Evolutionary conservation across 345 rosid species (phyloP).

Genomic region (Erucastrum elatum): DNA sequence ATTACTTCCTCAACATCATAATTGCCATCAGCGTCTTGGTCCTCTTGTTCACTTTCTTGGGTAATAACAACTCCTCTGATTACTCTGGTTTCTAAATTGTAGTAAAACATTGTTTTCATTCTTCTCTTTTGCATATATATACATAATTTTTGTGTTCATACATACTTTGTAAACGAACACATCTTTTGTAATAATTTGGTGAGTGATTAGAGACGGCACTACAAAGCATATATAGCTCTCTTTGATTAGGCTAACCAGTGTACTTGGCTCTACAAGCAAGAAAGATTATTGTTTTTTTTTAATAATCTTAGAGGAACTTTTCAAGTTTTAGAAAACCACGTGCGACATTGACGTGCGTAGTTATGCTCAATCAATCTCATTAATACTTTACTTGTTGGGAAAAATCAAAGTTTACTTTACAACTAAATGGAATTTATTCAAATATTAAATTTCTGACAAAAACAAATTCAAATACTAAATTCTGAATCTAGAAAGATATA

Average conservation of each 20-base stretch:
- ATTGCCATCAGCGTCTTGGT: slow-evolving; percentile 70
- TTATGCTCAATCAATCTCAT: slow-evolving; percentile 20
- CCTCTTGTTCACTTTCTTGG: slow-evolving; percentile 59
- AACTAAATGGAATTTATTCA: background rate
- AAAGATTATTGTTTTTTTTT: background rate
- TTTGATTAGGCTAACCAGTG: slow-evolving; percentile 22
- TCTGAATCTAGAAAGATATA: slow-evolving; percentile 32
- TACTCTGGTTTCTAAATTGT: slow-evolving; percentile 30
- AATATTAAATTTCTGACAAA: too few species aligned
- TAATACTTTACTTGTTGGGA: slow-evolving; percentile 26
- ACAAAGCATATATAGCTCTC: slow-evolving; percentile 29
- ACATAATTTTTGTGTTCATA: background rate
- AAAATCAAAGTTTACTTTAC: slow-evolving; percentile 11
- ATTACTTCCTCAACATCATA: slow-evolving; percentile 83
- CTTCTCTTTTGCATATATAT: slow-evolving; percentile 4
- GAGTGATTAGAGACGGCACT: slow-evolving; percentile 7
- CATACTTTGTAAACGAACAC: slow-evolving; percentile 3
- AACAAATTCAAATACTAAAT: background rate
- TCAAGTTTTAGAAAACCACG: slow-evolving; percentile 14
- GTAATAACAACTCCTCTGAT: slow-evolving; percentile 44
- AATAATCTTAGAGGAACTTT: background rate
- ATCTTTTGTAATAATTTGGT: background rate
- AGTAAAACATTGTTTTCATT: background rate
- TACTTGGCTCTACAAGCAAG: slow-evolving; percentile 11
- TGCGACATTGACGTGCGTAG: slow-evolving; percentile 36